Conservation (phyloP, 768 basidiomycete genomes). For the Pholiota molesta region DNA sequence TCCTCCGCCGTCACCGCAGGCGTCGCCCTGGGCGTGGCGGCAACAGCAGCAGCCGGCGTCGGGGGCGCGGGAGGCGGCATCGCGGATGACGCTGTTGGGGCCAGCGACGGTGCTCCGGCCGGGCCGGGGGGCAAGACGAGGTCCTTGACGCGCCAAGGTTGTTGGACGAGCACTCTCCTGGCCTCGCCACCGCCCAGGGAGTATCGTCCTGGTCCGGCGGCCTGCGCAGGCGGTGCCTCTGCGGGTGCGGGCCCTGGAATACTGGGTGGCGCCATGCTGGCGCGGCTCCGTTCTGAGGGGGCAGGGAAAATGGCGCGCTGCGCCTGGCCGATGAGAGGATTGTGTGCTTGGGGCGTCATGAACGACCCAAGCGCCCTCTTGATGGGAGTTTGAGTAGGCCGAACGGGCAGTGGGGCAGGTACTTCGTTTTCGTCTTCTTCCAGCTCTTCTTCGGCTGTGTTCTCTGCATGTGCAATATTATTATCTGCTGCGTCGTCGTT, state of each 20-base stretch:
- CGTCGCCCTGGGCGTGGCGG: constrained; percentile 8
- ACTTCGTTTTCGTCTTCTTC: constrained; percentile 24
- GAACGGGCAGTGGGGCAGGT: constrained; percentile 15
- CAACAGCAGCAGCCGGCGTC: too few species aligned
- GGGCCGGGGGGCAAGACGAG: constrained; percentile 44
- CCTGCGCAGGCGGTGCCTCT: constrained; percentile 1
- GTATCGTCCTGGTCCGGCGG: constrained; percentile 29
- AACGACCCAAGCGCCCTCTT: constrained; percentile 42
- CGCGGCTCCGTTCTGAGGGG: neutral
- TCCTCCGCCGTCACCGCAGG: constrained; percentile 47
- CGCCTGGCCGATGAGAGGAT: constrained; percentile 10
- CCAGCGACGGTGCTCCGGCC: too few species aligned
- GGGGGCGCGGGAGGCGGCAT: too few species aligned
- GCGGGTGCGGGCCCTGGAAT: constrained; percentile 7
- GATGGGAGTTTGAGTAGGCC: constrained; percentile 31
- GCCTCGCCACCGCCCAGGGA: constrained; percentile 53
- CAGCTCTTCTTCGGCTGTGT: constrained; percentile 11
- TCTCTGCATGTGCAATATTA: neutral
- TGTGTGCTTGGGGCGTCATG: constrained; percentile 59
- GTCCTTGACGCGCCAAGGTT: constrained; percentile 60
- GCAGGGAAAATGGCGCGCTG: constrained; percentile 18
- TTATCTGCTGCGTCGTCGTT: constrained; percentile 26
- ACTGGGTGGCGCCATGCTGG: neutral
- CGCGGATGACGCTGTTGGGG: too few species aligned
- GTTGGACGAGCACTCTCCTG: constrained; percentile 48